A percentile compares a stretch with the other conserved stretches of the same genome.
Conservation (phyloP, 2,329 filamentous ascomycete genomes). For the Penicillium sp. region DNA sequence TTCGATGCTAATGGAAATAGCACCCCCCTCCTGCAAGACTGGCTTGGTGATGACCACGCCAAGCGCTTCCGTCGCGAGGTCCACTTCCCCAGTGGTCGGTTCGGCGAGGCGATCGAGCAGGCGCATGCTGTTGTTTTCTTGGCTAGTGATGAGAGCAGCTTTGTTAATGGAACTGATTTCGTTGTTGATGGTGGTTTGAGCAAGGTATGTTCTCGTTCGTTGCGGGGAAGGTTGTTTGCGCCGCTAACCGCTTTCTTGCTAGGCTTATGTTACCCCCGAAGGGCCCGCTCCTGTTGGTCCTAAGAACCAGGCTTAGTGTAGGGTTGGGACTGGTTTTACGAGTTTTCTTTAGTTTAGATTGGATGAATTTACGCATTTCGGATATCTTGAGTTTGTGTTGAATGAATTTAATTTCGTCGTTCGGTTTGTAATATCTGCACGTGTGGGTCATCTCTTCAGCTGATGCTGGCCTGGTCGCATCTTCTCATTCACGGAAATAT, state of each 20-base stretch:
- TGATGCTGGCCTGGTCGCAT: no score
- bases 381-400: no score
- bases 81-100: slow-evolving; percentile 85
- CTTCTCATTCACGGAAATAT: no score
- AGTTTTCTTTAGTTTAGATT: background rate
- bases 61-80: slow-evolving; percentile 84
- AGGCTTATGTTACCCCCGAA: slow-evolving; percentile 2
- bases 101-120: slow-evolving; percentile 90
- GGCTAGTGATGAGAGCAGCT: slow-evolving; percentile 21
- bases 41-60: slow-evolving; percentile 79
- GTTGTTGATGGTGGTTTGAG: slow-evolving; percentile 71
- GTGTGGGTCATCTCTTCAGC: no score
- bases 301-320: background rate
- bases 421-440: no score
- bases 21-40: slow-evolving; percentile 84
- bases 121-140: slow-evolving; percentile 74
- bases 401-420: no score
- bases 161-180: slow-evolving; percentile 79
- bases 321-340: background rate
- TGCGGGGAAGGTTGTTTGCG: background rate
- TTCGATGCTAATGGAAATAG: slow-evolving; percentile 34
- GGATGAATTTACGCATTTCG: no score
- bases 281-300: background rate
- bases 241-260: background rate
- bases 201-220: background rate